These are phyloP conservation scores for Trifolium repens DNA, from an alignment of 306 rosid species.

Conservation along the genomic window DNA sequence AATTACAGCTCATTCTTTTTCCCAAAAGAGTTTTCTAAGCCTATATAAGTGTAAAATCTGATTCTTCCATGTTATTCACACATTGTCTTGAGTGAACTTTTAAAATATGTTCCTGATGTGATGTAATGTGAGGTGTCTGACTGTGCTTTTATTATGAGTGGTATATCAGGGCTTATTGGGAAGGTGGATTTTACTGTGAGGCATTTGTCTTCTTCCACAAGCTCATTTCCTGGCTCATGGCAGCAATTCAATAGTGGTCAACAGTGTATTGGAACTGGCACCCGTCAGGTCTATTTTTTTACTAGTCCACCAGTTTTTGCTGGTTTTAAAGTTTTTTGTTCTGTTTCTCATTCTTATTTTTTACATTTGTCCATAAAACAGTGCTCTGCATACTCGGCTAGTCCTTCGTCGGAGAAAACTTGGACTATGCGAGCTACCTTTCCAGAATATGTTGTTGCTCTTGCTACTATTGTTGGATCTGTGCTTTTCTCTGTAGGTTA, in stretches of 20 bases:
- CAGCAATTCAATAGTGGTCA: slow-evolving; percentile 54
- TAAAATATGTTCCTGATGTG: neutral
- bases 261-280: slow-evolving; percentile 63
- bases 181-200: slow-evolving; percentile 94
- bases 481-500: slow-evolving; percentile 89
- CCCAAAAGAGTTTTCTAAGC: neutral
- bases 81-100: neutral
- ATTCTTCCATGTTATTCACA: neutral
- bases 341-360: slow-evolving; percentile 53
- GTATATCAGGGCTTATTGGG: slow-evolving; percentile 70
- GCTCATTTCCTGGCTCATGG: slow-evolving; percentile 69
- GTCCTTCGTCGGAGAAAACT: slow-evolving; percentile 83
- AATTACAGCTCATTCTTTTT: neutral
- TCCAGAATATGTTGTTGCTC: slow-evolving; percentile 98
- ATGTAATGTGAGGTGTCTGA: slow-evolving; percentile 13
- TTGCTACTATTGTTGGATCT: slow-evolving; percentile 95
- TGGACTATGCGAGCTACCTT: slow-evolving; percentile 97
- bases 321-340: slow-evolving; percentile 42
- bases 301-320: neutral
- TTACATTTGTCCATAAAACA: slow-evolving; percentile 42
- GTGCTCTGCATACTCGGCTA: slow-evolving; percentile 86
- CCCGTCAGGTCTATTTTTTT: slow-evolving; percentile 57
- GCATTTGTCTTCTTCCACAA: slow-evolving; percentile 88
- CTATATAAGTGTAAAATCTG: neutral
- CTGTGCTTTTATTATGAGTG: slow-evolving; percentile 36